Base-by-base conservation (phyloP, 805 yeast genomes). In the Barnettozyma sp. region DNA sequence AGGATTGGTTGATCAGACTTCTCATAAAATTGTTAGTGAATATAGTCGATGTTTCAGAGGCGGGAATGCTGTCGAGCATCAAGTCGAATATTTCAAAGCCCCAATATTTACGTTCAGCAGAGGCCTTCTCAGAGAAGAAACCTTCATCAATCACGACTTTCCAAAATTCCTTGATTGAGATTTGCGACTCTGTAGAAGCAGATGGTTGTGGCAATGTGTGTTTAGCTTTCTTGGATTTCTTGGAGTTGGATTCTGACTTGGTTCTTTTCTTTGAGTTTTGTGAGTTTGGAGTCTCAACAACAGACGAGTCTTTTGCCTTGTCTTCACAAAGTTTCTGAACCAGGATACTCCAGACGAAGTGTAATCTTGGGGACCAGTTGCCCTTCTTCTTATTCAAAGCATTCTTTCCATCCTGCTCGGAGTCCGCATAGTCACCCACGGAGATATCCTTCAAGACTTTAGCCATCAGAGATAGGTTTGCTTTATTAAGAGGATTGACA, bases 21-120 rank as follows among this genome's bases (percentile, higher is more conserved):
- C 94, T 69, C 62, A 80, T 56, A 21, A 88, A 64, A 52, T 86
- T 84, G 20, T 71, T 73, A 6, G 82, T 71, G 53, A 82, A 68
- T 2, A 79, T 44, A 7, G 26, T 26, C 3, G 45, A 29, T 2
- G 56, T 43, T 4, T 47, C 29, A 9, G 51, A 36, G 4, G 55
- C 36, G 3, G 56, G 44, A 6, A 55, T 46, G 7, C 42, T 38
- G 28, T 56, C 52, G 6, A 78, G 53, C 37, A 76, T 66, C 34
- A 67, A 62, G 27, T 60, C 66, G 42, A 88, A 76, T 9, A 87
- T 70, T 46, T 82, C 82, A 48, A 88, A 76, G 0, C 96, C 97
- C 72, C 85, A 73, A 56, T 70, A 83, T 55, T 88, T 90, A 39
- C 95, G 68, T 56, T 88, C 97, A 22, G 79, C 73, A 1, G 96